Evolutionary conservation across 305 asterid genomes (phyloP).

Genomic region (Stenogyne calaminthoides): DNA sequence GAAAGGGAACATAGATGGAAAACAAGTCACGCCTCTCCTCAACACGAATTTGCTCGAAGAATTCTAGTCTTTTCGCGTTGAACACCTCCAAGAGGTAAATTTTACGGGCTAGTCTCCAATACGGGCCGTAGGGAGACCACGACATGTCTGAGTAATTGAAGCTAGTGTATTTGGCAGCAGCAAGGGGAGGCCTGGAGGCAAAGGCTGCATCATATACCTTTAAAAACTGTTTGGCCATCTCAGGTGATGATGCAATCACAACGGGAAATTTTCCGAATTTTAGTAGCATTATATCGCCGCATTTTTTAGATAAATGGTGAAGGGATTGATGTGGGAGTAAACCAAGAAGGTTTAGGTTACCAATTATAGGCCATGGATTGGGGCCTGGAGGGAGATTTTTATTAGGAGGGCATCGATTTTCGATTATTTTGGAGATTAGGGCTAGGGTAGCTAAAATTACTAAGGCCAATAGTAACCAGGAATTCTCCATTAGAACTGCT

Average conservation of each 20-base stretch:
- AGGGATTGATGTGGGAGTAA: slow-evolving; percentile 37
- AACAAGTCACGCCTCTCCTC: no score
- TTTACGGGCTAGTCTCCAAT: slow-evolving; percentile 24
- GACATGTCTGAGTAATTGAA: no score
- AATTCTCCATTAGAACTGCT: slow-evolving; percentile 21
- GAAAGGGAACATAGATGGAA: slow-evolving; percentile 15
- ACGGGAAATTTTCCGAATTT: slow-evolving; percentile 31
- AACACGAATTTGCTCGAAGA: slow-evolving; percentile 11
- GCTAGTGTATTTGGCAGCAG: slow-evolving; percentile 28
- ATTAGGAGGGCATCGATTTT: neutral
- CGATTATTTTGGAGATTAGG: slow-evolving; percentile 10
- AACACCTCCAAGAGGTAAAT: slow-evolving; percentile 14
- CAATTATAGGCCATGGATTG: slow-evolving; percentile 50
- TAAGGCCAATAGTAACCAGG: slow-evolving; percentile 5
- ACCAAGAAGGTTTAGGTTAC: slow-evolving; percentile 41
- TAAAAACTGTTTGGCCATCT: slow-evolving; percentile 38
- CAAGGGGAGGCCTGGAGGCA: slow-evolving; percentile 30
- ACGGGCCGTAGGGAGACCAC: slow-evolving; percentile 33
- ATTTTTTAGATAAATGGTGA: slow-evolving; percentile 38
- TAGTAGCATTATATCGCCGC: slow-evolving; percentile 38
- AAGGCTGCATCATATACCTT: slow-evolving; percentile 30
- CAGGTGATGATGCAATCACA: slow-evolving; percentile 43
- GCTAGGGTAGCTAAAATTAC: slow-evolving; percentile 11
- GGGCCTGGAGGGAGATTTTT: slow-evolving; percentile 39
- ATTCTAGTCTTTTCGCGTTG: neutral